Evolutionary conservation across 1,284 basidiomycete species (phyloP), one percentile per base, ranked within the genome.

Genomic region (Ustilago tritici): DNA sequence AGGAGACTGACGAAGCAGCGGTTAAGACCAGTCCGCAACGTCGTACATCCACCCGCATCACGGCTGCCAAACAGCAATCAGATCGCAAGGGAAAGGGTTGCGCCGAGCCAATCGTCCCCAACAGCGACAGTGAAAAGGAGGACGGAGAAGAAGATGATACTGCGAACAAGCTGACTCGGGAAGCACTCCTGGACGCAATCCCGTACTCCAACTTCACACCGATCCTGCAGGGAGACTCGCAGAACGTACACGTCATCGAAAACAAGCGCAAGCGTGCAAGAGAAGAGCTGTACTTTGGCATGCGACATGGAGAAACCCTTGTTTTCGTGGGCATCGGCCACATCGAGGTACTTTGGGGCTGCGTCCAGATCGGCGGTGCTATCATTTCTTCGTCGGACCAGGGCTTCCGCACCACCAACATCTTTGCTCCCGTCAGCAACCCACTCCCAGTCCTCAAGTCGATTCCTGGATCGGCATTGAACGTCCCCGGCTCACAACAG

Each of bases 381-480:
- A 14, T 69, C 19, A 14, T 77, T 32, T 69, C 66, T n/a, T 41
- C 70, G 6, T 43, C 54, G 4, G 32, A 49, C 0, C 14, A 54
- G 9, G 70, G 62, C 11, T 35, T 76, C 61, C 40, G 28, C 23
- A 57, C 65, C 10, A 66, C 74, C 50, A 40, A 63, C 38, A 49
- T 77, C 12, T 72, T 55, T 28, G 69, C 74, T 34, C 74, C 74
- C 12, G 55, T 72, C 55, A 65, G 49, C 55, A 68, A 77, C 19
- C 43, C 74, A 15, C 56, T 77, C 17, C 69, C 74, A 9, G 55
- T 72, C 3, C 61, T 77, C 65, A 72, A 65, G 38, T 41, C 65
- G 6, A 43, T 67, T 15, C 50, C 61, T 5, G 61, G 38, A 11
- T n/a, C 31, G 8, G 34, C 11, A 31, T 28, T 19, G n/a, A 46